These are phyloP conservation scores for Phallus indusiatus DNA, from an alignment of 768 basidiomycete genomes.

Conservation along the genomic window DNA sequence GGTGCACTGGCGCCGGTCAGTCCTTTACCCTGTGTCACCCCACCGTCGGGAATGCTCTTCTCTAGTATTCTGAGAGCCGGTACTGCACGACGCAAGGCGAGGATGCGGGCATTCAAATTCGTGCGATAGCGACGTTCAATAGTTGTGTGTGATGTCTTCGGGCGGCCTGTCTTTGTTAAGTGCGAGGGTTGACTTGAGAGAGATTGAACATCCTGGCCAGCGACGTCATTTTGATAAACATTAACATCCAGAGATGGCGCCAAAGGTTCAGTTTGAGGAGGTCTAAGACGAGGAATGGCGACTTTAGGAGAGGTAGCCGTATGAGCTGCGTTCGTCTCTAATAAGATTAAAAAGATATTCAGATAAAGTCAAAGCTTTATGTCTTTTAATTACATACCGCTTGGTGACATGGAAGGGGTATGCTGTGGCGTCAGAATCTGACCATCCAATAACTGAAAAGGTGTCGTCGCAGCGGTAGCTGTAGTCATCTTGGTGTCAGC, in stretches of 20 bases:
- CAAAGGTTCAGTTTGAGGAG: conserved; percentile 30
- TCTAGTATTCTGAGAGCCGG: conserved; percentile 78
- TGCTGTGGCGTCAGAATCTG: neutral
- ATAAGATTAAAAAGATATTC: neutral
- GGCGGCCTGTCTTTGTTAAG: conserved; percentile 28
- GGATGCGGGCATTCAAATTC: conserved; percentile 80
- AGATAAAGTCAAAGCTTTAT: neutral
- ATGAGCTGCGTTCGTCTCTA: neutral
- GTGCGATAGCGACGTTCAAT: conserved; percentile 85
- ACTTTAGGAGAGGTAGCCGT: conserved; percentile 27
- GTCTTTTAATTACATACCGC: neutral
- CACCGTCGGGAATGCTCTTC: conserved; percentile 27
- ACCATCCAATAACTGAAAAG: neutral
- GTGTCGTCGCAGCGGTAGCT: neutral
- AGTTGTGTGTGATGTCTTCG: conserved; percentile 86
- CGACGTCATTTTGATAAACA: conserved; percentile 7
- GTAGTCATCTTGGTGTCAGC: neutral
- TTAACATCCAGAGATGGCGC: neutral
- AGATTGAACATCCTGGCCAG: conserved; percentile 11
- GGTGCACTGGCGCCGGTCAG: conserved; percentile 23
- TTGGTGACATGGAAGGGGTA: neutral
- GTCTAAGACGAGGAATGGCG: conserved; percentile 41
- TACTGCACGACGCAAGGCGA: conserved; percentile 68
- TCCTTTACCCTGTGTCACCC: conserved; percentile 38
- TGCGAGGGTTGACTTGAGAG: neutral